phyloP scores from a whole-genome alignment of 352 stramenopile genomes.

The Phytophthora hybrid region DNA sequence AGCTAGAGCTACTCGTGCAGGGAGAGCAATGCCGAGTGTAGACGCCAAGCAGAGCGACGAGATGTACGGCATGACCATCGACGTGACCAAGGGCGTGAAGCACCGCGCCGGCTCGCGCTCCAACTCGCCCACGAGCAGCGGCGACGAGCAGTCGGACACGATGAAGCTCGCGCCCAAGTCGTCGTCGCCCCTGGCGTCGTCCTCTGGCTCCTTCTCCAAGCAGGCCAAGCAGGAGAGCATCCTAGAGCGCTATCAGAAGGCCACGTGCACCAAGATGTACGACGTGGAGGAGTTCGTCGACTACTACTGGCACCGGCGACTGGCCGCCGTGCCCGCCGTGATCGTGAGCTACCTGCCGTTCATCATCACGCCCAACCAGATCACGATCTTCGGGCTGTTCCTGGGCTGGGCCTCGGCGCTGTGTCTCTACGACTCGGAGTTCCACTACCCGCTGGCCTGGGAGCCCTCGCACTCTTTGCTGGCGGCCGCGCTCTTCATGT shows the following conservation, averaged over 20 bases:
- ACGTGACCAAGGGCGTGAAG: slow-evolving; percentile 34
- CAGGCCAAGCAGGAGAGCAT: slow-evolving; percentile 47
- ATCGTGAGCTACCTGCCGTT: slow-evolving; percentile 88
- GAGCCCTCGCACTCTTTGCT: slow-evolving; percentile 64
- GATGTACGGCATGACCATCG: slow-evolving; percentile 37
- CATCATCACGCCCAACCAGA: slow-evolving; percentile 88
- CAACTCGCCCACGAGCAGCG: slow-evolving; percentile 47
- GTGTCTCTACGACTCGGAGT: slow-evolving; percentile 86
- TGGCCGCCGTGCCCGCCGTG: slow-evolving; percentile 75
- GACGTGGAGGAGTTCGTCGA: slow-evolving; percentile 88
- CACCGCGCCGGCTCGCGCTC: slow-evolving; percentile 46
- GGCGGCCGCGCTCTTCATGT: slow-evolving; percentile 70
- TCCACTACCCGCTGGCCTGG: slow-evolving; percentile 75
- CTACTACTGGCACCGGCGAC: slow-evolving; percentile 85
- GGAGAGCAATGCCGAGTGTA: slow-evolving; percentile 1
- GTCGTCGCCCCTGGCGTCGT: slow-evolving; percentile 26
- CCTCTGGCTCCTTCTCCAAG: slow-evolving; percentile 27
- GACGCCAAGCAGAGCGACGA: slow-evolving; percentile 23
- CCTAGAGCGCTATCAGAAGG: slow-evolving; percentile 73
- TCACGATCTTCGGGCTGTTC: slow-evolving; percentile 80
- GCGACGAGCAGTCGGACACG: slow-evolving; percentile 44
- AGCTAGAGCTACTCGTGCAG: neutral
- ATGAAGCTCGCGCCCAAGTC: slow-evolving; percentile 38
- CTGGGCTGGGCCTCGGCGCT: slow-evolving; percentile 74
- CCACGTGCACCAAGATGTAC: slow-evolving; percentile 88